Conservation (phyloP, 2,329 filamentous ascomycete genomes). For the Coniochaeta sp. region DNA sequence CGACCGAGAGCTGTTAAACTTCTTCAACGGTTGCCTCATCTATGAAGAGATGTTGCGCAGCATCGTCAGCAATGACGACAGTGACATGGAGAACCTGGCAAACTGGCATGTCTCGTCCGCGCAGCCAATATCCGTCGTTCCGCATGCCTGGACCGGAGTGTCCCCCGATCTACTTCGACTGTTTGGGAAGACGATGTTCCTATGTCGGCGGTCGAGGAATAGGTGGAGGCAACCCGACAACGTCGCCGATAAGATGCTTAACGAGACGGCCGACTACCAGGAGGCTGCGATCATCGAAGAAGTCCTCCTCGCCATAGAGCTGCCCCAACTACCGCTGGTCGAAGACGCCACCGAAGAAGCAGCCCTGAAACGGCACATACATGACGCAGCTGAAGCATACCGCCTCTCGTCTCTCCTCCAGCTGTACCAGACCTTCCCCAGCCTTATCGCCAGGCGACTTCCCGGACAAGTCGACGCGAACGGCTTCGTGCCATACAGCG, state of each 20-base stretch:
- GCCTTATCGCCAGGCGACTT: slow-evolving; percentile 13
- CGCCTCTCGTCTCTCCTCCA: slow-evolving; percentile 19
- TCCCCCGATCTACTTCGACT: slow-evolving; percentile 15
- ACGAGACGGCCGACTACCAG: slow-evolving; percentile 16
- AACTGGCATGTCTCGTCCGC: slow-evolving; percentile 16
- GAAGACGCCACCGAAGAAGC: not conserved
- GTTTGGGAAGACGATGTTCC: slow-evolving; percentile 18
- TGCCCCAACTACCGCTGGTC: slow-evolving; percentile 4
- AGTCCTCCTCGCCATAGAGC: slow-evolving; percentile 11
- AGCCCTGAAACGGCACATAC: slow-evolving; percentile 5
- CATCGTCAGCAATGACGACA: slow-evolving; percentile 19
- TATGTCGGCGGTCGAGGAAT: slow-evolving; percentile 18
- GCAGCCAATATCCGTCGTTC: slow-evolving; percentile 5
- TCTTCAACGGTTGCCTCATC: slow-evolving; percentile 20
- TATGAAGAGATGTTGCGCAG: slow-evolving; percentile 22
- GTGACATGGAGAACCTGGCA: slow-evolving; percentile 17
- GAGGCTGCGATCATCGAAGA: slow-evolving; percentile 16
- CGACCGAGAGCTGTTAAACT: slow-evolving; percentile 13
- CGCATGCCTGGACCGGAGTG: slow-evolving; percentile 18
- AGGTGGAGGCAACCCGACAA: slow-evolving; percentile 12
- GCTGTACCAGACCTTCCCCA: slow-evolving; percentile 19
- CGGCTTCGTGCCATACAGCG: slow-evolving; percentile 11
- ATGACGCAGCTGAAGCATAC: slow-evolving; percentile 16
- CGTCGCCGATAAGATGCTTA: slow-evolving; percentile 9
- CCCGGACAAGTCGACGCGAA: slow-evolving; percentile 11